Conservation (phyloP, 768 basidiomycete genomes). For the Suillus occidentalis region DNA sequence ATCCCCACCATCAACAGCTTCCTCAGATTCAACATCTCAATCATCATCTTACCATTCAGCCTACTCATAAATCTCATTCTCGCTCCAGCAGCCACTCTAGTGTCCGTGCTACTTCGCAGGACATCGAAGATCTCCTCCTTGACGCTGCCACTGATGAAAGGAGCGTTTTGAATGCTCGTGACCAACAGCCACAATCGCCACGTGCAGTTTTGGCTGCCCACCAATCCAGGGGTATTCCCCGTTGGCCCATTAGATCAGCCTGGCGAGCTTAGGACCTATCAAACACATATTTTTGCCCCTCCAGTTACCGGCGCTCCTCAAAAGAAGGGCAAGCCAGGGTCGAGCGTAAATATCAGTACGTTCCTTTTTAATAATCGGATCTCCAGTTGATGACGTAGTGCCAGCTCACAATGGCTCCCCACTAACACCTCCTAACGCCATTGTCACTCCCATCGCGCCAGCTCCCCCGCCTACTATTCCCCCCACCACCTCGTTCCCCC, state of each 20-base stretch:
- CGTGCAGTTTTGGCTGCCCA: constrained; percentile 31
- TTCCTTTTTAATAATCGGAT: constrained; percentile 5
- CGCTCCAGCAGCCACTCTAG: constrained; percentile 39
- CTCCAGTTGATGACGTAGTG: not conserved
- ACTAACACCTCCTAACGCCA: constrained; percentile 11
- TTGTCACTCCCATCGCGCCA: not conserved
- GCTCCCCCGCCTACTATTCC: constrained; percentile 7
- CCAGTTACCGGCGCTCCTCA: constrained; percentile 71
- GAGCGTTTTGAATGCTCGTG: constrained; percentile 25
- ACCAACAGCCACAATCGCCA: constrained; percentile 31
- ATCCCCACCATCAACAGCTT: constrained; percentile 24
- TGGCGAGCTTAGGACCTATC: constrained; percentile 45
- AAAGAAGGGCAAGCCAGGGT: constrained; percentile 57
- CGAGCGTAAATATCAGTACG: constrained; percentile 25
- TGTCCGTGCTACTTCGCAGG: constrained; percentile 31
- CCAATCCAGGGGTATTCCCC: constrained; percentile 30
- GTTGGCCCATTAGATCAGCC: constrained; percentile 34
- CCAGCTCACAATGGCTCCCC: constrained; percentile 6
- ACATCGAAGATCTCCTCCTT: constrained; percentile 49
- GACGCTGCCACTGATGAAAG: constrained; percentile 42
- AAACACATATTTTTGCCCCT: constrained; percentile 72
- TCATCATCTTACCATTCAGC: constrained; percentile 10
- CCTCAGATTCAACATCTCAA: constrained; percentile 19
- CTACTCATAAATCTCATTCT: constrained; percentile 17
- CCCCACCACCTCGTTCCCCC: constrained; percentile 23